phyloP scores from a whole-genome alignment of 805 yeast species.

The Candida boleticola region DNA sequence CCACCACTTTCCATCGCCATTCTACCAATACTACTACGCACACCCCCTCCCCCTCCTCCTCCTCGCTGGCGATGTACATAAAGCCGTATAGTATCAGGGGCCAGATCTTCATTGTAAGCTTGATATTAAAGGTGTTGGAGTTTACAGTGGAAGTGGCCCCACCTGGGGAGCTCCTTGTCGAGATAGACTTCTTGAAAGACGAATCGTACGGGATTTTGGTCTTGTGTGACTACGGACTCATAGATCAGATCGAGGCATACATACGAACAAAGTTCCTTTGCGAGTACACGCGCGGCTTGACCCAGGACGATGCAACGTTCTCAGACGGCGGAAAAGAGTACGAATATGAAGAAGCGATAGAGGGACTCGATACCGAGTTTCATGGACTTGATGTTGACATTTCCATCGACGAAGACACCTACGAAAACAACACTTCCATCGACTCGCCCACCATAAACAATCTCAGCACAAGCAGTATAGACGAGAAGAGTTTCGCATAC shows the following conservation, averaged over 20 bases:
- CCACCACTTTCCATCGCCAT: neutral
- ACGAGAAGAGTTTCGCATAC: conserved; percentile 12
- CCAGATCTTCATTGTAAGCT: conserved; percentile 34
- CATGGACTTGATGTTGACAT: neutral
- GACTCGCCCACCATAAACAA: conserved; percentile 10
- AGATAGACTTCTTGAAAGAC: conserved; percentile 27
- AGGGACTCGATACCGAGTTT: neutral
- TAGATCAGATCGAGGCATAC: conserved; percentile 25
- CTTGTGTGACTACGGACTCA: conserved; percentile 24
- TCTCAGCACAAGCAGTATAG: conserved; percentile 1
- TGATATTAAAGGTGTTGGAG: conserved; percentile 21
- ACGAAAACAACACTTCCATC: conserved; percentile 6
- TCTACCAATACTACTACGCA: too few species aligned
- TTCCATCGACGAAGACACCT: neutral
- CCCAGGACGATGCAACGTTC: neutral
- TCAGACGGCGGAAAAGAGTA: neutral
- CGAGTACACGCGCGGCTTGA: conserved; percentile 9
- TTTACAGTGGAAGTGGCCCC: conserved; percentile 14
- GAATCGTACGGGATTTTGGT: conserved; percentile 27
- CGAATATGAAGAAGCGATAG: too few species aligned
- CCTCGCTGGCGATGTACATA: neutral
- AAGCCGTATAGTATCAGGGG: conserved; percentile 7
- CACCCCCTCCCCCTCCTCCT: neutral
- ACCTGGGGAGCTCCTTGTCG: conserved; percentile 11
- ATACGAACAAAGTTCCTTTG: conserved; percentile 17